Evolutionary conservation across 495 filamentous ascomycete species (phyloP).

Genomic region (Lepidopterella palustris): DNA sequence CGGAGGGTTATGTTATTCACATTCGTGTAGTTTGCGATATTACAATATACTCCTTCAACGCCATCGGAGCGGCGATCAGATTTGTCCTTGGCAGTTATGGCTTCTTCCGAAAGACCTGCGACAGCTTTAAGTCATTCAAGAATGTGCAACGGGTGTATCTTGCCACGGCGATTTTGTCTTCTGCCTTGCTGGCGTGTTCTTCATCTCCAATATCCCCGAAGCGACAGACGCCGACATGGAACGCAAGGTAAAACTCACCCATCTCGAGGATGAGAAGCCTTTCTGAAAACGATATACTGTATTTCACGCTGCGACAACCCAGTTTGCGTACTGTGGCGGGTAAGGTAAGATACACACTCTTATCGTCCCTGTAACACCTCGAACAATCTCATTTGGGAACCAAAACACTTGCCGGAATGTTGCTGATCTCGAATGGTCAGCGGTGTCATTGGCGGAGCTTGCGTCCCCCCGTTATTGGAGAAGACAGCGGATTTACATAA

Average conservation of each 20-base stretch:
- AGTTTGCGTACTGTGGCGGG: not conserved
- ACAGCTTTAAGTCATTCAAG: slow-evolving; percentile 45
- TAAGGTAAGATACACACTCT: no score
- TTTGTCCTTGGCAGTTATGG: slow-evolving; percentile 61
- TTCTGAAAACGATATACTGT: not conserved
- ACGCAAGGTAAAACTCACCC: not conserved
- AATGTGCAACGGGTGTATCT: slow-evolving; percentile 74
- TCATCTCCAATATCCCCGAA: slow-evolving; percentile 42
- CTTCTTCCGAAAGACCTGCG: slow-evolving; percentile 51
- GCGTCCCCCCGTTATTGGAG: no score
- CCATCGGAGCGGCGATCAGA: slow-evolving; percentile 57
- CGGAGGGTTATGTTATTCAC: not conserved
- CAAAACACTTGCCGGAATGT: no score
- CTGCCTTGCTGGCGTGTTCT: slow-evolving; percentile 25
- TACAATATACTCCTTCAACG: slow-evolving; percentile 45
- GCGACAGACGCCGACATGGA: slow-evolving; percentile 36
- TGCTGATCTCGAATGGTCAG: no score
- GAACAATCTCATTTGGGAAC: no score
- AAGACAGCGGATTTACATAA: no score
- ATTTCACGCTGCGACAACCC: not conserved
- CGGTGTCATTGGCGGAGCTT: no score
- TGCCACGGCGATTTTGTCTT: slow-evolving; percentile 48
- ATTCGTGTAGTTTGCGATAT: slow-evolving; percentile 25
- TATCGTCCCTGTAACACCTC: no score
- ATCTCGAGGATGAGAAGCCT: not conserved